Evolutionary conservation across 208 protist genomes (phyloP), one percentile per base, ranked within the genome.

Genomic region (Trypanosoma platydactyli): DNA sequence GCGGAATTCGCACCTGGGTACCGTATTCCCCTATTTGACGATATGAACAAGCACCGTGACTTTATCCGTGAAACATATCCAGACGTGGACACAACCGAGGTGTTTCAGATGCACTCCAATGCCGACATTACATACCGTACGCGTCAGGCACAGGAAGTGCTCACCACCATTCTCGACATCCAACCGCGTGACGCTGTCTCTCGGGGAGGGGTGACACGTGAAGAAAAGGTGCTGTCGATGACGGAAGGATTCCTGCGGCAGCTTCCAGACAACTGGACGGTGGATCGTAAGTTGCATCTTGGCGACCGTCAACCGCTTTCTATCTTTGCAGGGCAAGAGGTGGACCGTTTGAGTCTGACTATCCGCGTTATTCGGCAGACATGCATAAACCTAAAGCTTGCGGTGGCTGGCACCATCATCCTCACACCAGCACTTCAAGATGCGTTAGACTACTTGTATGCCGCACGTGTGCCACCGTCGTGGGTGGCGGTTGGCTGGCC

Each of bases 51-150:
- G 64, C 91, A 96, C 73, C 84, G 91, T 46, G 92, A 98, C 48
- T 98, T 96, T 63, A 91, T 98, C 64, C 84, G 98, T 42, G 91
- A 98, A 63, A 89, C 83, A n/a, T 91, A 99, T 68, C 96, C 97
- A 16, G 86, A 93, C 42, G 91, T 97, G 51, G 98, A 99, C 88
- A 86, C 83, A 16, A 98, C 98, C 7, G 95, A 99, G 77, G 92
- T 99, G 46, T 99, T 99, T 76, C 97, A 98, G 48, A 92, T 99
- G 79, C 97, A 99, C 79, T 64, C 92, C 29, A 99, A 99, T 84
- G 97, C 98, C 46, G 95, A 98, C 71, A 98, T 98, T 70, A 97
- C 91, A 18, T 98, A 97, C 80, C 87, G 94, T 20, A 94, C 86
- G 27, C 82, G 90, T 11, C 91, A 98, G 73, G 82, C 95, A 50